These are phyloP conservation scores for Fusarium nygamai DNA, from an alignment of 2,329 filamentous ascomycete genomes.

Conservation along the genomic window DNA sequence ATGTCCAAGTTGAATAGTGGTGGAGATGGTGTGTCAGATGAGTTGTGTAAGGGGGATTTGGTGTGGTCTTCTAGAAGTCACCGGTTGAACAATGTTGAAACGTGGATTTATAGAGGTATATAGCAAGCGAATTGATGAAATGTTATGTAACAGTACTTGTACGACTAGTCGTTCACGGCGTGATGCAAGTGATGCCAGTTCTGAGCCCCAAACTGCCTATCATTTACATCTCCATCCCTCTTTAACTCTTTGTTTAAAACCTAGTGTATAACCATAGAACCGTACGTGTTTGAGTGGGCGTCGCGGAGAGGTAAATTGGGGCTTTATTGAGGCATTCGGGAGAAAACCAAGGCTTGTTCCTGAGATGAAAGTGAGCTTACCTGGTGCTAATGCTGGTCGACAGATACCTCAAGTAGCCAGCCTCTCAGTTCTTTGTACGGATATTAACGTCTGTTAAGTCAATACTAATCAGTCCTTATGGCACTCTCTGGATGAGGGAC, in stretches of 20 bases:
- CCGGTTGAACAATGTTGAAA: conserved; percentile 22
- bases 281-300: not conserved
- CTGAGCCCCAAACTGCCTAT: not conserved
- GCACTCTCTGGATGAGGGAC: not conserved
- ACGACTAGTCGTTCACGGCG: too few relatives aligned
- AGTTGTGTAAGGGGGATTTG: not conserved
- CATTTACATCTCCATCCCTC: not conserved
- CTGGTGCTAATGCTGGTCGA: not conserved
- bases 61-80: conserved; percentile 21
- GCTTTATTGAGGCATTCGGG: not conserved
- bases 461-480: not conserved
- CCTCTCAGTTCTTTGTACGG: not conserved
- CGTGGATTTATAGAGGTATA: conserved; percentile 36
- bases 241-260: not conserved
- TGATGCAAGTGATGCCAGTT: not conserved
- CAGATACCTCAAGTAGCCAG: not conserved
- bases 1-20: not conserved
- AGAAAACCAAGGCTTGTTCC: not conserved
- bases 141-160: conserved; percentile 11
- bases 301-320: not conserved
- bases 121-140: conserved; percentile 36
- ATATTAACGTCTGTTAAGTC: too few relatives aligned
- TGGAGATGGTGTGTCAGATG: not conserved
- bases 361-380: not conserved
- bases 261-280: not conserved